phyloP scores from a whole-genome alignment of 202 grass and related monocot species.

The Setaria viridis region DNA sequence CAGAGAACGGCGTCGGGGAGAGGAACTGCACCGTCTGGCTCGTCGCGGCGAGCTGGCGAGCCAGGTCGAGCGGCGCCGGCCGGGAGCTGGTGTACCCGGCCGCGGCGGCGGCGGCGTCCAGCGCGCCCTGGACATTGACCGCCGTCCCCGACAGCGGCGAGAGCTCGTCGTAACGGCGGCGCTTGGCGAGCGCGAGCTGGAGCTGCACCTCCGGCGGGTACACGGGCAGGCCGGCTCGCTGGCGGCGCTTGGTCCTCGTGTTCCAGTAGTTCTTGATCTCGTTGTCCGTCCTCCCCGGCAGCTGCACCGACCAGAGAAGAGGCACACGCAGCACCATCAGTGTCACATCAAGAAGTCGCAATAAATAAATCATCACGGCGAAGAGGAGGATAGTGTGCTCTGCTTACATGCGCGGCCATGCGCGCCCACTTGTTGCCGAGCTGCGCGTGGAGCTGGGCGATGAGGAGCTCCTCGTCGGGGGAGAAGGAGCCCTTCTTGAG shows the following conservation, averaged over 20 bases:
- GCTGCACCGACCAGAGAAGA: slow-evolving; percentile 22
- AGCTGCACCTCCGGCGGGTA: slow-evolving; percentile 81
- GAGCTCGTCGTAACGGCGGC: slow-evolving; percentile 44
- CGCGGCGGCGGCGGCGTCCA: background rate
- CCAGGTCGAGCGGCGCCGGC: slow-evolving; percentile 56
- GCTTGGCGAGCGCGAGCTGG: slow-evolving; percentile 59
- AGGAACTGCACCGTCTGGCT: slow-evolving; percentile 38
- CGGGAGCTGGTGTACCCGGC: slow-evolving; percentile 42
- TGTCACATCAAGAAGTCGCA: slow-evolving; percentile 6
- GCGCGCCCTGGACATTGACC: background rate
- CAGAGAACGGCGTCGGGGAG: slow-evolving; percentile 40
- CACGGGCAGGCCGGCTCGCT: slow-evolving; percentile 65
- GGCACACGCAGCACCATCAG: background rate
- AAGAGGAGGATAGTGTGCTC: background rate
- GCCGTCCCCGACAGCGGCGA: background rate
- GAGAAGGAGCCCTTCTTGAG: slow-evolving; percentile 84
- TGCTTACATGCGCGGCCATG: slow-evolving; percentile 75
- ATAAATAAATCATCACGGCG: background rate
- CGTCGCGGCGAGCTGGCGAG: slow-evolving; percentile 39
- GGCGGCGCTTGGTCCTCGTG: slow-evolving; percentile 80
- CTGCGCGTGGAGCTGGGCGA: slow-evolving; percentile 69
- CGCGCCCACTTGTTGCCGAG: slow-evolving; percentile 89
- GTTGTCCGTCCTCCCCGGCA: slow-evolving; percentile 87
- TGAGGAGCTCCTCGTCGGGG: slow-evolving; percentile 64
- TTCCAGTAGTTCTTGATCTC: slow-evolving; percentile 99